Percentiles rank a stretch among this genome's conserved stretches.
These are phyloP conservation scores for Chlorophyllum brunneum DNA, from an alignment of 768 basidiomycete genomes.

Conservation along the genomic window DNA sequence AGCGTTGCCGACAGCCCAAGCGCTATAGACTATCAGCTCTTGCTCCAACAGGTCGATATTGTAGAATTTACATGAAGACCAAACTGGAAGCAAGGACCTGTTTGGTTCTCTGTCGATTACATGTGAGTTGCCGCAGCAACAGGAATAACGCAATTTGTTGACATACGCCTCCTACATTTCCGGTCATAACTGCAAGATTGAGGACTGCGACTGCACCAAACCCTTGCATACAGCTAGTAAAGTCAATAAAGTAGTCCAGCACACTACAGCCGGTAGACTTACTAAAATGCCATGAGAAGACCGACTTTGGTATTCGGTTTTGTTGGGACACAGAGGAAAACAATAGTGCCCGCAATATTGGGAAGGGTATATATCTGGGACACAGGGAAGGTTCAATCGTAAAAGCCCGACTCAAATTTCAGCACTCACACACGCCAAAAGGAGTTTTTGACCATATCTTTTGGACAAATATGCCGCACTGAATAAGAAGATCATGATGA, in stretches of 20 bases:
- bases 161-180: conserved; percentile 40
- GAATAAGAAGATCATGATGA: conserved; percentile 42
- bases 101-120: conserved; percentile 36
- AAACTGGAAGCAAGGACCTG: conserved; percentile 43
- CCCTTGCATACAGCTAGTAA: conserved; percentile 37
- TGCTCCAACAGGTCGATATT: neutral
- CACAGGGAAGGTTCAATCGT: neutral
- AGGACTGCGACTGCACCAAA: conserved; percentile 44
- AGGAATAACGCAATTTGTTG: neutral
- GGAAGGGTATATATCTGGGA: conserved; percentile 41
- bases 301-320: conserved; percentile 38
- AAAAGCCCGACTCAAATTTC: neutral
- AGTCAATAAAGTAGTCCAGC: neutral
- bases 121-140: neutral
- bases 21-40: conserved; percentile 20
- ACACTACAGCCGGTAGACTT: conserved; percentile 12
- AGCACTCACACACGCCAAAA: conserved; percentile 36
- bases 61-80: conserved; percentile 38
- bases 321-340: conserved; percentile 39
- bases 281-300: conserved; percentile 48
- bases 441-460: conserved; percentile 39
- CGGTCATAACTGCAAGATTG: conserved; percentile 43
- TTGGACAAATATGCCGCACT: conserved; percentile 39
- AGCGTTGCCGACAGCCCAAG: conserved; percentile 51
- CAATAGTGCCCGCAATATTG: conserved; percentile 46